Evolutionary conservation across 441 rosid species (phyloP), one percentile per base, ranked within the genome.

Genomic region (Gossypium laxum): DNA sequence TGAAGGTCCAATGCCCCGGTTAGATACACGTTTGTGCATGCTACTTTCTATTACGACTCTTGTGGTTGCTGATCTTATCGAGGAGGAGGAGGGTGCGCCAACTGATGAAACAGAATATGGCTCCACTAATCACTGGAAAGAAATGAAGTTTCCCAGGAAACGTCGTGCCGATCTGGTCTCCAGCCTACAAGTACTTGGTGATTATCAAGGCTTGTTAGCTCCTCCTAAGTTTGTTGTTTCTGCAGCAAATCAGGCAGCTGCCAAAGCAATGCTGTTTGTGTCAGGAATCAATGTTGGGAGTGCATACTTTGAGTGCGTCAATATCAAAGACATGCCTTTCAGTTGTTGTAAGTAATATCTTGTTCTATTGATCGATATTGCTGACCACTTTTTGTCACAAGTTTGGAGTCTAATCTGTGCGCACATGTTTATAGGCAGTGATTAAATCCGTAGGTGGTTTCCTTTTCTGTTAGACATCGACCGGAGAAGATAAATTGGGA

Each of bases 21-120:
- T 89, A 71, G 93, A 89, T 76, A 84, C 91, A 63, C 88, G 91
- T 81, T 79, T 89, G 63, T 82, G 88, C 82, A 82, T 89, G 90
- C 74, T 87, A 76, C 72, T 87, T 21, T 85, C 90, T 69, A 81
- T 89, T 78, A 84, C 79, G 50, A 84, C 88, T 76, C 90, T 89
- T 67, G 90, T 85, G 71, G 72, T 85, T 68, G 85, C 85, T 38
- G 86, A 83, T 77, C 86, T 89, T 76, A 83, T 89, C 17, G 93
- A 87, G 79, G 91, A 89, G 74, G 89, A 81, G 63, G 86, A 85
- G 78, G 67, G 65, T 64, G 82, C 48, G 70, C 58, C 79, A 43
- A 59, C 43, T 74, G 81, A 80, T 64, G 79, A 82, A 75, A 75
- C 50, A 28, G 76, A 80, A 65, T 69, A 50, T 41, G 66, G 65